Evolutionary conservation across 805 yeast genomes (phyloP), one percentile per base, ranked within the genome.

Genomic region (Candida piceae): DNA sequence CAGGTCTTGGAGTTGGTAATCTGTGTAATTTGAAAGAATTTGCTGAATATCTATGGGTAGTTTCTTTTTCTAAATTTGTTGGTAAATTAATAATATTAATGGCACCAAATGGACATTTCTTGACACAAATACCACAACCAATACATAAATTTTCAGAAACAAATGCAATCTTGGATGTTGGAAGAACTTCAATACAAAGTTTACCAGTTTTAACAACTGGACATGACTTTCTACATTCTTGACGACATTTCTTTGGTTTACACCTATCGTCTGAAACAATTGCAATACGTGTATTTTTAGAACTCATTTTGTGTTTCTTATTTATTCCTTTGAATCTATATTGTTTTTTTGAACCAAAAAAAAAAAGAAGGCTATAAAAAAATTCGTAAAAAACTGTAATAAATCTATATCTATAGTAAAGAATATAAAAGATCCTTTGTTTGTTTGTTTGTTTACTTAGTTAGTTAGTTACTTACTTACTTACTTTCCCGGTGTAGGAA

Each of bases 51-150:
- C 98, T 80, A 65, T 93, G 97, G 26, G 97, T 88, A 39, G 89
- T 94, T 63, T 93, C 90, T 33, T 72, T 68, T 37, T 90, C 97
- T 60, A 93, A 74, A 63, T 93, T 89, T 13, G 97, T 90, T 47
- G 98, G 98, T 62, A 93, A 72, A 60, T 93, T 93, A 70, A 93
- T 93, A 60, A 93, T 93, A 57, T 77, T 84, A 56, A 93, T 89
- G 46, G 98, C 98, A 56, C 90, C 96, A 58, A 93, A 93, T 21
- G 98, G 98, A 67, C 98, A 93, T 62, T 88, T 93, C 66, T 93
- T 93, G 36, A 89, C 96, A 76, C 98, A 93, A 53, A 93, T 93
- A 88, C 98, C 98, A 74, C 98, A 93, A 62, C 98, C 98, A 53
- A 93, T 90, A 74, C 98, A 93, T 58, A 93, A 70, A 27, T 70